Conservation (phyloP, 148 eudicot species). For the Vaccinium vitisidaea region DNA sequence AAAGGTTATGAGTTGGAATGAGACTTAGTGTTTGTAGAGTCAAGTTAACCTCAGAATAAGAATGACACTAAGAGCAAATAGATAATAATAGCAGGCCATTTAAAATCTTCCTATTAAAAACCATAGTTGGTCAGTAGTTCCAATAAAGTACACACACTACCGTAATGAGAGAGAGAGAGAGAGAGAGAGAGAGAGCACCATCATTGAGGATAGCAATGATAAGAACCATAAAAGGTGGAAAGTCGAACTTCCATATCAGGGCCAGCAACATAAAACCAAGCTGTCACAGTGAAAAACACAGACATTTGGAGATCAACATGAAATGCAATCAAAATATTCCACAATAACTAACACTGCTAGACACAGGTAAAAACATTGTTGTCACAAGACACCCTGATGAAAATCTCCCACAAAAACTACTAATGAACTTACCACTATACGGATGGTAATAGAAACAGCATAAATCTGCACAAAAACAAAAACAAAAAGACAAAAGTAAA, state of each 20-base stretch:
- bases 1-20: not conserved
- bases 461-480: slow-evolving; percentile 58
- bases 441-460: slow-evolving; percentile 96
- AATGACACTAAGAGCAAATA: not conserved
- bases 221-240: slow-evolving; percentile 99
- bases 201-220: slow-evolving; percentile 98
- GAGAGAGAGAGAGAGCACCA: slow-evolving; percentile 43
- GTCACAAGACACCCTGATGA: not conserved
- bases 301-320: not conserved
- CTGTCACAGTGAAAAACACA: slow-evolving; percentile 38
- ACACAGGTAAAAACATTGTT: not conserved
- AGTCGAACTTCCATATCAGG: slow-evolving; percentile 89
- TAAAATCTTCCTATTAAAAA: not conserved
- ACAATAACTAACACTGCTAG: not conserved
- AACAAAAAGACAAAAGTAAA: not conserved
- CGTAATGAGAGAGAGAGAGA: slow-evolving; percentile 9
- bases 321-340: not conserved
- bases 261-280: slow-evolving; percentile 97
- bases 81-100: not conserved
- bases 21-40: not conserved
- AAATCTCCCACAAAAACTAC: not conserved
- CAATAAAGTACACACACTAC: not conserved
- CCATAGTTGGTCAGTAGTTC: not conserved
- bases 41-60: not conserved
- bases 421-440: slow-evolving; percentile 86